Percentiles rank a stretch among this genome's conserved stretches.
Evolutionary conservation across 208 protist genomes (phyloP).

Genomic region (Endotrypanum monterogeii): DNA sequence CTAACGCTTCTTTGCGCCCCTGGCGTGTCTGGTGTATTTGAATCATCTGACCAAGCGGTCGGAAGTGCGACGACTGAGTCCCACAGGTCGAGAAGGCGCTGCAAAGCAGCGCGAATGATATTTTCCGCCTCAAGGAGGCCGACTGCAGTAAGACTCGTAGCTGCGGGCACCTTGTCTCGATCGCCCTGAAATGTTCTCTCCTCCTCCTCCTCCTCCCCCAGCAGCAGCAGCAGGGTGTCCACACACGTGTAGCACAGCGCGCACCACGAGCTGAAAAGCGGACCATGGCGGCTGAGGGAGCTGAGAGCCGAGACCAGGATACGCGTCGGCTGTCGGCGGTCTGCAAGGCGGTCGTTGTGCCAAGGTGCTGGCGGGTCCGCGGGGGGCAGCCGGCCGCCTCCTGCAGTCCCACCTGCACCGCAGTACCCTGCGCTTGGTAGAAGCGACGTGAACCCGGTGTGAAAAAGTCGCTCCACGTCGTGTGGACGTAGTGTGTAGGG

Average conservation of each 20-base stretch:
- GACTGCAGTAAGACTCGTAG: neutral
- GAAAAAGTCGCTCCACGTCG: conserved; percentile 26
- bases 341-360: conserved; percentile 2
- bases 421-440: neutral
- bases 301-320: conserved; percentile 2
- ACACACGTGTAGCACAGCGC: conserved; percentile 21
- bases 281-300: conserved; percentile 10
- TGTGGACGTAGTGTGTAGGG: neutral
- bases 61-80: conserved; percentile 4
- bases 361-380: conserved; percentile 15
- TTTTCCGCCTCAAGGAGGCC: neutral
- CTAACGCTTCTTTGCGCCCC: neutral
- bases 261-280: conserved; percentile 36
- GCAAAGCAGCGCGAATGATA: neutral
- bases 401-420: neutral
- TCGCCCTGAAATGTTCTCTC: neutral
- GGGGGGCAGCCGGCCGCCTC: conserved; percentile 6
- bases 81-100: conserved; percentile 14
- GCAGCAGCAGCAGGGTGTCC: neutral
- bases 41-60: neutral
- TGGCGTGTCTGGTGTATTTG: neutral
- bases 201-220: no score
- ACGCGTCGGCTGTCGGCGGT: neutral
- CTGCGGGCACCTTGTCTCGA: neutral
- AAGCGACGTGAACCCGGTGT: conserved; percentile 8